Conservation (phyloP, 1,284 basidiomycete species). For the Cryptococcus amylolentus region DNA sequence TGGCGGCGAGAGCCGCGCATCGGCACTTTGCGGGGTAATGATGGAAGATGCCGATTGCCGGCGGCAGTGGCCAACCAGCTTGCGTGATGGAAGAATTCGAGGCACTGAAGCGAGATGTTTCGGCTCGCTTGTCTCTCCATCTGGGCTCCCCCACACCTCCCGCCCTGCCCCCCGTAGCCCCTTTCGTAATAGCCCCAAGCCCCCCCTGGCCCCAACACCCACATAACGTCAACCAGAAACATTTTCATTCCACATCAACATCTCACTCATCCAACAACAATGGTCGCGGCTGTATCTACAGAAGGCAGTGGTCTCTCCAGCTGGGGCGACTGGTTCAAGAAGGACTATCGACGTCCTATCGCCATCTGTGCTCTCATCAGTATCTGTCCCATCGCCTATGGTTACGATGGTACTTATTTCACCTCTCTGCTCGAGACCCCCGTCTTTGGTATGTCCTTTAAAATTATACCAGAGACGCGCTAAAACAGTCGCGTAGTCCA, state of each 20-base stretch:
- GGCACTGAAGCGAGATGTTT: too few relatives aligned
- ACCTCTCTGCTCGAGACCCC: constrained; percentile 48
- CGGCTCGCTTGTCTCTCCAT: too few relatives aligned
- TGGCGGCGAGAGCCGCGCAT: too few relatives aligned
- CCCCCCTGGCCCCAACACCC: neutral
- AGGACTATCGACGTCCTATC: constrained; percentile 23
- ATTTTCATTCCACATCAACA: neutral
- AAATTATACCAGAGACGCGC: constrained; percentile 13
- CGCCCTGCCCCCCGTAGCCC: too few relatives aligned
- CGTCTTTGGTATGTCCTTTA: constrained; percentile 34
- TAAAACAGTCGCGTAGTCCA: constrained; percentile 4
- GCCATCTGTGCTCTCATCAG: constrained; percentile 22
- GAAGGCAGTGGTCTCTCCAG: constrained; percentile 10
- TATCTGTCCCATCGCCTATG: constrained; percentile 42
- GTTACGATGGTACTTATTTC: constrained; percentile 48
- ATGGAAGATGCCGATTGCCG: too few relatives aligned
- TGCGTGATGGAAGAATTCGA: too few relatives aligned
- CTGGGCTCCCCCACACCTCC: too few relatives aligned
- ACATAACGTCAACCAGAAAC: neutral
- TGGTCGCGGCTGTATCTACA: constrained; percentile 19
- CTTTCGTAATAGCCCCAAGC: too few relatives aligned
- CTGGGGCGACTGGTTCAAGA: constrained; percentile 15
- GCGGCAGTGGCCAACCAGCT: too few relatives aligned
- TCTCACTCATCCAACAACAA: neutral
- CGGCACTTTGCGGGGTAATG: too few relatives aligned